A percentile compares a stretch with the other conserved stretches of the same genome.
phyloP scores from a whole-genome alignment of 192 early-diverging fungal genomes.

The Phycomyces blakesleeanus region DNA sequence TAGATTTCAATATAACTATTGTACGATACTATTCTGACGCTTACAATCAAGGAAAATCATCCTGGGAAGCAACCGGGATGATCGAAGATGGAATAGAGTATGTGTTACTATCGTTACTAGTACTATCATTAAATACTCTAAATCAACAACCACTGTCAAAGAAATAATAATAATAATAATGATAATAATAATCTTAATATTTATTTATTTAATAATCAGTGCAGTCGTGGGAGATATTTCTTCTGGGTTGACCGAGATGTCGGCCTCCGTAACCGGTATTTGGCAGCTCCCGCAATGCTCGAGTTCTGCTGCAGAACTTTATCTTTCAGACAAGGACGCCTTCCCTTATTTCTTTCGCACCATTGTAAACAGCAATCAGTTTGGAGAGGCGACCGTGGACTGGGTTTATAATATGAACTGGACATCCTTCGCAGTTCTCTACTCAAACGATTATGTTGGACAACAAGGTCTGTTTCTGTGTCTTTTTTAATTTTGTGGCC shows the following conservation, averaged over 20 bases:
- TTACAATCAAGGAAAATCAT: slow-evolving; percentile 14
- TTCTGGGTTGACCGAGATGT: slow-evolving; percentile 14
- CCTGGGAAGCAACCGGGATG: slow-evolving; percentile 18
- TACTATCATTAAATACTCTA: too few species aligned
- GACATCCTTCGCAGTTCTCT: slow-evolving; percentile 21
- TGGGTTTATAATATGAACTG: slow-evolving; percentile 28
- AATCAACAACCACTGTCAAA: too few species aligned
- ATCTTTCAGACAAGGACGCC: slow-evolving; percentile 18
- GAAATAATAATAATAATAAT: too few species aligned
- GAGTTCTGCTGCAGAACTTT: background rate
- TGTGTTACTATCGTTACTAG: background rate
- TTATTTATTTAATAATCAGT: too few species aligned
- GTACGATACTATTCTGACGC: slow-evolving; percentile 18
- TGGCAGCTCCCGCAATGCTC: slow-evolving; percentile 31
- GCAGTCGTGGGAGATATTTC: slow-evolving; percentile 33
- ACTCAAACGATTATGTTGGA: slow-evolving; percentile 25
- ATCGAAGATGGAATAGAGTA: slow-evolving; percentile 19
- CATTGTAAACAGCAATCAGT: slow-evolving; percentile 3
- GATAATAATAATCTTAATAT: too few species aligned
- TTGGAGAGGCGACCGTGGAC: slow-evolving; percentile 11
- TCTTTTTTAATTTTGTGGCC: too few species aligned
- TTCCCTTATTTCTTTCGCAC: slow-evolving; percentile 35
- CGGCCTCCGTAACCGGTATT: slow-evolving; percentile 19
- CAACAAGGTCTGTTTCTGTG: slow-evolving; percentile 21
- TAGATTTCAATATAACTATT: slow-evolving; percentile 21